phyloP scores from a whole-genome alignment of 2,329 filamentous ascomycete genomes.

The Dactylellina cionopaga region DNA sequence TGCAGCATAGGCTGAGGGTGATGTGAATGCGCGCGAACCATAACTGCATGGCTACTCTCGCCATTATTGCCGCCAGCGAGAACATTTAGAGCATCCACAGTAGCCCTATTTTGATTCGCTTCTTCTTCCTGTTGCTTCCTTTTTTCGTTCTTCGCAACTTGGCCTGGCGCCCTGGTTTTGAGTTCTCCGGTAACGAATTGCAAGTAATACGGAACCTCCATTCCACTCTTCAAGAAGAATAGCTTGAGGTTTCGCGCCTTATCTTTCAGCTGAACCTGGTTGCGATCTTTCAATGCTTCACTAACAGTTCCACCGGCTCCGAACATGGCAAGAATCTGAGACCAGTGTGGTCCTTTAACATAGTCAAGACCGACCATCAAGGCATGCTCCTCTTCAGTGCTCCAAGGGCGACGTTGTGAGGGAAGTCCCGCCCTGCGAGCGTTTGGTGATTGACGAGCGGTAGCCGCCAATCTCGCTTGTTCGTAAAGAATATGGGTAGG shows the following conservation, averaged over 20 bases:
- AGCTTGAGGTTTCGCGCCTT: constrained; percentile 90
- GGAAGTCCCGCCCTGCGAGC: constrained; percentile 66
- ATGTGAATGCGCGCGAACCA: constrained; percentile 17
- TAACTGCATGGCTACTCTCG: constrained; percentile 11
- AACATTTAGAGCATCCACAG: constrained; percentile 47
- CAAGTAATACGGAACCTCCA: constrained; percentile 87
- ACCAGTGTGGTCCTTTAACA: constrained; percentile 92
- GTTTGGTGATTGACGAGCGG: constrained; percentile 67
- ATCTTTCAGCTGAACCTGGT: constrained; percentile 91
- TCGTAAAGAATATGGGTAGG: constrained; percentile 70
- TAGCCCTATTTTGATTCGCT: constrained; percentile 48
- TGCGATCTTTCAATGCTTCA: constrained; percentile 85
- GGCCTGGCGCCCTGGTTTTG: constrained; percentile 81
- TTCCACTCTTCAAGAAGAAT: constrained; percentile 90
- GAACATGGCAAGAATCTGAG: constrained; percentile 86
- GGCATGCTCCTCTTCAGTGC: constrained; percentile 86
- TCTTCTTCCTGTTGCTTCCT: constrained; percentile 52
- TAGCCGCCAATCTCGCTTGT: constrained; percentile 67
- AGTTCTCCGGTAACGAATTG: constrained; percentile 89
- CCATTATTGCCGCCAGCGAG: constrained; percentile 24
- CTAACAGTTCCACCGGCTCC: constrained; percentile 81
- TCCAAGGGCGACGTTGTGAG: constrained; percentile 80
- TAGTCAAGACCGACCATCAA: constrained; percentile 87
- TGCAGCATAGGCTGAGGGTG: constrained; percentile 38
- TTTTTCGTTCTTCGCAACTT: constrained; percentile 71